phyloP scores from a whole-genome alignment of 441 rosid genomes.

The Viola pubescens region DNA sequence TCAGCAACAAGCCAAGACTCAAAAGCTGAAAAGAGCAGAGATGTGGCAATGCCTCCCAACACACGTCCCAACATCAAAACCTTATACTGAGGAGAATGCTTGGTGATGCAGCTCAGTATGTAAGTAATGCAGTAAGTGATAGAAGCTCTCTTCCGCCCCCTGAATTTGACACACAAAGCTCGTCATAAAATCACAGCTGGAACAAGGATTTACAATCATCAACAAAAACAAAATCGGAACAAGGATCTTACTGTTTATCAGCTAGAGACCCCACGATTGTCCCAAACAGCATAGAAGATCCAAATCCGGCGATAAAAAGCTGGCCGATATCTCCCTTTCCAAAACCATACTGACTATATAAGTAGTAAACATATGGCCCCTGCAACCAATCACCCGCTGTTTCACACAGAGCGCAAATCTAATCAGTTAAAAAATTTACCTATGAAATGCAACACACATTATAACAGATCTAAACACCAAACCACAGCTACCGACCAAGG shows the following conservation, averaged over 20 bases:
- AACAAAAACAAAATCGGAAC: not conserved
- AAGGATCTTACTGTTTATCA: not conserved
- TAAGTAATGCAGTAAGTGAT: not conserved
- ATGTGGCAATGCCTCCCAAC: not conserved
- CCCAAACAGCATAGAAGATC: not conserved
- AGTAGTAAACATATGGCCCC: not conserved
- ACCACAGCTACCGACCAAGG: not conserved
- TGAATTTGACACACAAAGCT: not conserved
- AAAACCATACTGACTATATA: not conserved
- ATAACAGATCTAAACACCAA: not conserved
- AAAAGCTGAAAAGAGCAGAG: not conserved
- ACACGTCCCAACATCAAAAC: slow-evolving; percentile 13
- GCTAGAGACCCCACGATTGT: not conserved
- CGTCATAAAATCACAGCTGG: not conserved
- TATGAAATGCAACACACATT: not conserved
- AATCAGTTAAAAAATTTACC: not conserved
- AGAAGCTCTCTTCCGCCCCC: not conserved
- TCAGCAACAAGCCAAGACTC: slow-evolving; percentile 1
- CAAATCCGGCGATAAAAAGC: slow-evolving; percentile 1
- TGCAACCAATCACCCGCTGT: not conserved
- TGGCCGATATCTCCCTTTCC: not conserved
- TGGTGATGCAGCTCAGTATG: not conserved
- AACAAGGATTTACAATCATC: not conserved
- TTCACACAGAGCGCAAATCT: not conserved
- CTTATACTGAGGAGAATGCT: not conserved